Base-by-base conservation (phyloP, 2,329 filamentous ascomycete genomes). In the Aureobasidium sp. region DNA sequence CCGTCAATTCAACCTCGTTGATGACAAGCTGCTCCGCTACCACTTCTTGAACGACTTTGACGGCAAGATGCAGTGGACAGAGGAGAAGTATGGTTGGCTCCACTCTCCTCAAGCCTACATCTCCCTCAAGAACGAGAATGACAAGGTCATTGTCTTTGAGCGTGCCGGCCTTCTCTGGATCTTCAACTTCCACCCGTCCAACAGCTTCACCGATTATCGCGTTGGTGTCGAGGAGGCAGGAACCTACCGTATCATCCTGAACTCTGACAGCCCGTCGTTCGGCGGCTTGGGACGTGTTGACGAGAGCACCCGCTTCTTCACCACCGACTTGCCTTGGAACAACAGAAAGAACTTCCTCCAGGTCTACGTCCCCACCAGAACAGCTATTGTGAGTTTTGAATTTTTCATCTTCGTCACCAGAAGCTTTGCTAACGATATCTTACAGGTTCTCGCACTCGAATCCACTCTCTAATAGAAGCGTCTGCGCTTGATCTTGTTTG, bases 71-170 rank as follows among this genome's bases (percentile, higher is more conserved):
- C 94, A 99, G 76, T 80, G 84, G 66, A 86, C 86, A 0, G 94
- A 99, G 75, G 84, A 85, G 64, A 92, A 91, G 75, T 95, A 93
- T 72, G 91, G 92, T 67, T 99, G 94, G 94, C 81, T 99, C 41
- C 86, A 90, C 72, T 79, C 88, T 0, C 78, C 87, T 0, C 93
- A 97, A 76, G 94, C 92, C 0, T 96, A 94, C 73, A 87, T 99
- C 70, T 94, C 89, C 65, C 81, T 97, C 68, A 99, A 97, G 83
- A 87, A 99, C 73, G 91, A 97, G 72, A 80, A 76, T 23, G 94
- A 99, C 78, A 99, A 97, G 78, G 87, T 97, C 47, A 85, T 99
- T 66, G 92, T 96, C 3, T 99, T 97, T 73, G 94, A 99, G 79
- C 85, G 94, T 36, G 94, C 86, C 1, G 92, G 92, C 0, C 78